These are phyloP conservation scores for Irpex sp. DNA, from an alignment of 1,284 basidiomycete species.

Conservation along the genomic window DNA sequence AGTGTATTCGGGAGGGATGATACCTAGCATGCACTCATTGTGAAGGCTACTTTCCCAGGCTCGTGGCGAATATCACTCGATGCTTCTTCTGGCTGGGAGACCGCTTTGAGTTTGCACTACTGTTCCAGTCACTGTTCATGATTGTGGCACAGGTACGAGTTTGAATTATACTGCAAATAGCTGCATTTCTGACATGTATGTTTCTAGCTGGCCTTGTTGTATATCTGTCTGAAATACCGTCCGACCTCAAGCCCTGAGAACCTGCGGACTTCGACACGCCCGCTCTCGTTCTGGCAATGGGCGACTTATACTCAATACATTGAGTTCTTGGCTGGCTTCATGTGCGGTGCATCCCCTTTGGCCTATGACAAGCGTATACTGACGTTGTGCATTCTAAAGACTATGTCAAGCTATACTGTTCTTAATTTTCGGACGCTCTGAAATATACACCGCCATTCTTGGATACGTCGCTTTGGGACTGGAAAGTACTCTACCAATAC, in stretches of 20 bases:
- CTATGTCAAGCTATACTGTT: slow-evolving; percentile 77
- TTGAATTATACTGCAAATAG: slow-evolving; percentile 11
- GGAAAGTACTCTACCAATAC: slow-evolving; percentile 86
- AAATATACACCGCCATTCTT: slow-evolving; percentile 71
- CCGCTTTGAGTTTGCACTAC: slow-evolving; percentile 80
- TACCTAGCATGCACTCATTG: slow-evolving; percentile 3
- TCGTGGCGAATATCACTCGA: slow-evolving; percentile 85
- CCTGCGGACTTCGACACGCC: slow-evolving; percentile 68
- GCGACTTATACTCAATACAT: slow-evolving; percentile 80
- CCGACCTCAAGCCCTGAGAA: slow-evolving; percentile 67
- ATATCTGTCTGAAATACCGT: slow-evolving; percentile 81
- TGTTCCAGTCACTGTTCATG: slow-evolving; percentile 86
- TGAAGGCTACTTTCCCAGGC: slow-evolving; percentile 42
- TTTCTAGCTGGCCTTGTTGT: slow-evolving; percentile 73
- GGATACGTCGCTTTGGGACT: slow-evolving; percentile 85
- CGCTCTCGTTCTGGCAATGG: slow-evolving; percentile 91
- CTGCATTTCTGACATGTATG: slow-evolving; percentile 4
- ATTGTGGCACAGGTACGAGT: slow-evolving; percentile 77
- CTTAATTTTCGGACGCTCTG: slow-evolving; percentile 77
- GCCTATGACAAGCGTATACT: slow-evolving; percentile 15
- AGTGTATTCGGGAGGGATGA: slow-evolving; percentile 26
- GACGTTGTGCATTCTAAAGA: slow-evolving; percentile 44
- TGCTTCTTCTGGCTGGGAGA: slow-evolving; percentile 92
- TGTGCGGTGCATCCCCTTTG: slow-evolving; percentile 54
- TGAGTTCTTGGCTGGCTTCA: slow-evolving; percentile 84